Percentiles rank a stretch among this genome's conserved stretches.
phyloP scores from a whole-genome alignment of 2,329 filamentous ascomycete genomes.

The Alternaria brassicicola region DNA sequence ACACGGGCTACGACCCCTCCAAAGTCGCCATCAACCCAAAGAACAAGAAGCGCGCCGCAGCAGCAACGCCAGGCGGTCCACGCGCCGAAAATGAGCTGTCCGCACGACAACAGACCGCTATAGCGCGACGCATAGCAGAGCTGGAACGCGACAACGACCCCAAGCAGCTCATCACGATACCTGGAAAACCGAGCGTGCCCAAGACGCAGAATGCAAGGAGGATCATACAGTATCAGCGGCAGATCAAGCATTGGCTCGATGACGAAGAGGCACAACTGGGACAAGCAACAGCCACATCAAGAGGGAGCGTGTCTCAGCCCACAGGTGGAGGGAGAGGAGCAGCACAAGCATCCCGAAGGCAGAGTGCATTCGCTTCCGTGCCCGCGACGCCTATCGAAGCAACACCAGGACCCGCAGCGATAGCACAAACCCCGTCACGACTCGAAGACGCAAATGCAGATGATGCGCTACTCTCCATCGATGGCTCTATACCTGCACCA shows the following conservation, averaged over 20 bases:
- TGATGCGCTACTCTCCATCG: constrained; percentile 62
- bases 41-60: constrained; percentile 70
- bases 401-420: constrained; percentile 27
- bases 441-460: constrained; percentile 27
- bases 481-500: constrained; percentile 62
- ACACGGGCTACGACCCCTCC: constrained; percentile 67
- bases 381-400: constrained; percentile 37
- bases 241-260: constrained; percentile 80
- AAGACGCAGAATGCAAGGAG: constrained; percentile 71
- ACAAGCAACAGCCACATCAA: constrained; percentile 28
- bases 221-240: constrained; percentile 81
- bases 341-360: constrained; percentile 26
- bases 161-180: constrained; percentile 53
- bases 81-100: constrained; percentile 66
- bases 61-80: constrained; percentile 37
- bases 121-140: constrained; percentile 79
- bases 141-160: constrained; percentile 76
- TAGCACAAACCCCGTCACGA: constrained; percentile 11
- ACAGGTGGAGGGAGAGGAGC: constrained; percentile 22
- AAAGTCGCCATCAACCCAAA: constrained; percentile 60
- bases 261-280: constrained; percentile 76
- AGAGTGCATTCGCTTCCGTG: constrained; percentile 32
- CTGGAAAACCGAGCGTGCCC: constrained; percentile 38
- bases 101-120: constrained; percentile 81
- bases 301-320: constrained; percentile 9